Evolutionary conservation across 345 rosid genomes (phyloP).

Genomic region (Pistacia vera): DNA sequence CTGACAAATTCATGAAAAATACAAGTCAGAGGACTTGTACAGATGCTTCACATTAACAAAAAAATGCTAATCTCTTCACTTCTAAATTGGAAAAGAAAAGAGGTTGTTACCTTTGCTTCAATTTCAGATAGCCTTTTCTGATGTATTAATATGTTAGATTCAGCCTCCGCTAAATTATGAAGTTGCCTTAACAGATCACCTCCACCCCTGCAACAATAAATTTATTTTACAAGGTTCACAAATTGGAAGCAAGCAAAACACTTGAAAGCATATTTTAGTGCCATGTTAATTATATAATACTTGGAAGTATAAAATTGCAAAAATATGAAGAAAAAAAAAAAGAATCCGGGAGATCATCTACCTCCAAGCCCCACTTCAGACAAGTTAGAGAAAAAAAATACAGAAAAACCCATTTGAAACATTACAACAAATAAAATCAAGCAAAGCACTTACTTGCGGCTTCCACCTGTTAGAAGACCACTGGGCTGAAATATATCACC

Average conservation of each 20-base stretch:
- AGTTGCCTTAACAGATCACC: slow-evolving; percentile 81
- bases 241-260: neutral
- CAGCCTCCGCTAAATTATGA: slow-evolving; percentile 82
- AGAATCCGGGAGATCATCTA: neutral
- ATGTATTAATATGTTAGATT: slow-evolving; percentile 64
- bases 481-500: slow-evolving; percentile 97
- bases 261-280: slow-evolving; percentile 9
- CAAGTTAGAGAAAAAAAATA: neutral
- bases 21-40: neutral
- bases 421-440: slow-evolving; percentile 5
- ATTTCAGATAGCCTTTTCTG: slow-evolving; percentile 70
- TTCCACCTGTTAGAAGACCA: slow-evolving; percentile 97
- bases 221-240: slow-evolving; percentile 4
- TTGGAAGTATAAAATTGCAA: neutral
- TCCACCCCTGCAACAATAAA: slow-evolving; percentile 63
- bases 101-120: slow-evolving; percentile 64
- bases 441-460: slow-evolving; percentile 64
- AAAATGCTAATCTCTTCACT: neutral
- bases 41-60: neutral
- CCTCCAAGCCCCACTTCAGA: neutral
- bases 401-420: neutral
- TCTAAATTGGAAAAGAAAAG: neutral
- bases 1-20: neutral
- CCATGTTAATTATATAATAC: neutral
- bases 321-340: neutral